A percentile compares a stretch with the other conserved stretches of the same genome.
Conservation (phyloP, 2,329 filamentous ascomycete genomes). For the Diaporthe sp. region DNA sequence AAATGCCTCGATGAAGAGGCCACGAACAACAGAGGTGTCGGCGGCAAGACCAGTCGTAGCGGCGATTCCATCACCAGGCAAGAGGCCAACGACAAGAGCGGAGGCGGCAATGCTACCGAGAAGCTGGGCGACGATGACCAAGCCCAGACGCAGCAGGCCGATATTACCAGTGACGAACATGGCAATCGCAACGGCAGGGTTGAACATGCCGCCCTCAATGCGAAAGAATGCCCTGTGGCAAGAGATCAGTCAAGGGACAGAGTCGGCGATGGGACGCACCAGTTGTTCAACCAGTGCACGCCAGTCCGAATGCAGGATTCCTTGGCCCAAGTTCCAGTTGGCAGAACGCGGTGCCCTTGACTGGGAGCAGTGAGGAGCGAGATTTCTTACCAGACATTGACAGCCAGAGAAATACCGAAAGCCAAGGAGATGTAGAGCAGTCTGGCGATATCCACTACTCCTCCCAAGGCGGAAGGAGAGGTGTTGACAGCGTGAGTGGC, state of each 20-base stretch:
- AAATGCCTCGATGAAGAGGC: slow-evolving; percentile 77
- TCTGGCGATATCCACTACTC: slow-evolving; percentile 51
- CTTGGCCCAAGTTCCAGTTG: neutral
- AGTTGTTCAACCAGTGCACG: neutral
- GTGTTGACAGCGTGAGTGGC: slow-evolving; percentile 48
- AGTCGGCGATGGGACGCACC: neutral
- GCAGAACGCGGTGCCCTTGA: neutral
- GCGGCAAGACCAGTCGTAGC: slow-evolving; percentile 70
- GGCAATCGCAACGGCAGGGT: slow-evolving; percentile 69
- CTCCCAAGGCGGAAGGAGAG: slow-evolving; percentile 40
- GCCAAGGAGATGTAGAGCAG: slow-evolving; percentile 65
- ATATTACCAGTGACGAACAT: slow-evolving; percentile 72
- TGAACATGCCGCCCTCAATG: slow-evolving; percentile 66
- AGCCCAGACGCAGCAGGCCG: slow-evolving; percentile 62
- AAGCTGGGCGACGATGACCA: slow-evolving; percentile 70
- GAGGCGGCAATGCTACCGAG: slow-evolving; percentile 71
- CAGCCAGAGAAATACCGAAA: slow-evolving; percentile 65
- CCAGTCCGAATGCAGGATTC: neutral
- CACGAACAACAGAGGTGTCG: slow-evolving; percentile 66
- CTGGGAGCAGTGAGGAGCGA: too few relatives aligned
- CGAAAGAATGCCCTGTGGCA: slow-evolving; percentile 62
- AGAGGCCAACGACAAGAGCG: slow-evolving; percentile 68
- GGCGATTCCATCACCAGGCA: slow-evolving; percentile 67
- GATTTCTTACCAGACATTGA: slow-evolving; percentile 62
- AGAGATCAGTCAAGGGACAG: neutral